A percentile compares a stretch with the other conserved stretches of the same genome.
Conservation (phyloP, 2,329 filamentous ascomycete genomes). For the Zymoseptoria pseudotritici region DNA sequence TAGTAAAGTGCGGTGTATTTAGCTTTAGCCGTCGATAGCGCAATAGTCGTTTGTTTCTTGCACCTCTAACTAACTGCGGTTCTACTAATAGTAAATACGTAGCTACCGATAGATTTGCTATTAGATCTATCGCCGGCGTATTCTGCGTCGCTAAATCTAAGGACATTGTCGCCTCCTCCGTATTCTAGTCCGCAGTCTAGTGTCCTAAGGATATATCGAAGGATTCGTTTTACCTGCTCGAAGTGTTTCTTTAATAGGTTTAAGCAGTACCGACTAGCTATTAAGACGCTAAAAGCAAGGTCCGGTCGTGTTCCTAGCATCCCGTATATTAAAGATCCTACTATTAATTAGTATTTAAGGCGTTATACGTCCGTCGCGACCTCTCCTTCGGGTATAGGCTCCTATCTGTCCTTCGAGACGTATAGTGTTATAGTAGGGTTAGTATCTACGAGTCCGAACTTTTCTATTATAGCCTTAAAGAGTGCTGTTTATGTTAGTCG, state of each 20-base stretch:
- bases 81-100: background rate
- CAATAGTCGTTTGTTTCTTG: slow-evolving; percentile 1
- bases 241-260: background rate
- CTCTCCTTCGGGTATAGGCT: background rate
- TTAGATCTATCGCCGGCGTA: background rate
- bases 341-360: slow-evolving; percentile 5
- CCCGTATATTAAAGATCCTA: no score
- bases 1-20: slow-evolving; percentile 1
- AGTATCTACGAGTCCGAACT: background rate
- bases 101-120: background rate
- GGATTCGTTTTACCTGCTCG: background rate
- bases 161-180: background rate
- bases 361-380: background rate
- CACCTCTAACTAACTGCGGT: slow-evolving; percentile 1
- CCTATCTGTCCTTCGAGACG: background rate
- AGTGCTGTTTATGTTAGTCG: background rate
- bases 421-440: background rate
- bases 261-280: slow-evolving; percentile 2
- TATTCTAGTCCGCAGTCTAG: background rate
- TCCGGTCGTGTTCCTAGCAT: slow-evolving; percentile 1
- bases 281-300: slow-evolving; percentile 1
- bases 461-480: background rate
- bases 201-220: background rate
- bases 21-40: background rate
- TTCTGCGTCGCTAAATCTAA: slow-evolving; percentile 1